Conservation (phyloP, 495 filamentous ascomycete genomes). For the Viridothelium virens region DNA sequence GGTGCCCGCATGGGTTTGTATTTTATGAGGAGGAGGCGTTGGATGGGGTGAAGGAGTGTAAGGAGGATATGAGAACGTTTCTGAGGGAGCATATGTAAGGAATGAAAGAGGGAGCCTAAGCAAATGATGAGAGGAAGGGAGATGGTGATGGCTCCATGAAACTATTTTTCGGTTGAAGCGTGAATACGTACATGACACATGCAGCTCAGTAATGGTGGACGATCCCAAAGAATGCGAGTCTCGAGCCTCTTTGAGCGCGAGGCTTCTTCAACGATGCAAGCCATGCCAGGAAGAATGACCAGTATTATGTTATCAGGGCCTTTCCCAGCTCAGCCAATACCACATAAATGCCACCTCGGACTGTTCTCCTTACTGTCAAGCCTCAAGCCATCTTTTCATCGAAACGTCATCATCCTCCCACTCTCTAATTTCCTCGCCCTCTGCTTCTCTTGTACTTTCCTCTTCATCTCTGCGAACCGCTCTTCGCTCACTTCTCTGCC, state of each 20-base stretch:
- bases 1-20: slow-evolving; percentile 46
- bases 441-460: background rate
- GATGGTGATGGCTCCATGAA: background rate
- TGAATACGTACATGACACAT: background rate
- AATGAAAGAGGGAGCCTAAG: background rate
- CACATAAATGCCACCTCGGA: background rate
- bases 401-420: background rate
- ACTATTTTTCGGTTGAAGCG: background rate
- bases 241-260: background rate
- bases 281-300: background rate
- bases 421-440: background rate
- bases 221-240: slow-evolving; percentile 1
- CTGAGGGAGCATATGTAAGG: slow-evolving; percentile 21
- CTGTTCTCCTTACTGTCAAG: background rate
- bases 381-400: background rate
- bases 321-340: background rate
- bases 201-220: background rate
- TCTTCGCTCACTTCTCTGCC: background rate
- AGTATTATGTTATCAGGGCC: background rate
- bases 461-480: background rate
- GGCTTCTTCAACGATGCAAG: background rate
- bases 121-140: background rate
- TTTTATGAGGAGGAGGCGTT: slow-evolving; percentile 27
- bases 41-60: slow-evolving; percentile 28
- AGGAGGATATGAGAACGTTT: slow-evolving; percentile 20